A percentile compares a stretch with the other conserved stretches of the same genome.
Conservation (phyloP, 345 rosid genomes). For the Corchorus capsularis region DNA sequence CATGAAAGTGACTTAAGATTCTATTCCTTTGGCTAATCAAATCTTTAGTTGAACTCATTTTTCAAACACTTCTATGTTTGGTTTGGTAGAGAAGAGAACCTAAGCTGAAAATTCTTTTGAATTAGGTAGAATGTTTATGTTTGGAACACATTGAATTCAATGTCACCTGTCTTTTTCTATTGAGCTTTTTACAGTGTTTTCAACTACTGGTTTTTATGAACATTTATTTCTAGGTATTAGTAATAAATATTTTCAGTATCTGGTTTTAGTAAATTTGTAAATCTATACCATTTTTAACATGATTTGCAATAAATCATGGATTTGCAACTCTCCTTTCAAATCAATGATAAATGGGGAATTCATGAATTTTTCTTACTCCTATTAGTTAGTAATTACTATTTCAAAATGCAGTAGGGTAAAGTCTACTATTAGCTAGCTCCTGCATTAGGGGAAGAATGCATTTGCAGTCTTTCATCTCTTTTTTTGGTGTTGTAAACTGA, state of each 20-base stretch:
- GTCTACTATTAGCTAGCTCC: not conserved
- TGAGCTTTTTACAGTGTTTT: not conserved
- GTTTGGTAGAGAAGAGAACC: slow-evolving; percentile 1
- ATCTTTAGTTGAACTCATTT: slow-evolving; percentile 3
- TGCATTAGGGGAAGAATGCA: not conserved
- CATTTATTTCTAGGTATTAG: not conserved
- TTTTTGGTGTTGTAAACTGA: not conserved
- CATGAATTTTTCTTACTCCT: not conserved
- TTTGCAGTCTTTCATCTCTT: not conserved
- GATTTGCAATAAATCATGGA: not conserved
- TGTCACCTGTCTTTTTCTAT: not conserved
- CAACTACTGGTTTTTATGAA: not conserved
- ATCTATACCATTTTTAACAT: not conserved
- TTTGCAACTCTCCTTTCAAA: not conserved
- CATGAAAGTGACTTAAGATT: slow-evolving; percentile 8
- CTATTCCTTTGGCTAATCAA: not conserved
- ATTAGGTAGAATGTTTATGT: slow-evolving; percentile 11
- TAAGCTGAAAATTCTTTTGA: not conserved
- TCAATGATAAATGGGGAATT: not conserved
- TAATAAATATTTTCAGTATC: not conserved
- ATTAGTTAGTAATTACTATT: not conserved
- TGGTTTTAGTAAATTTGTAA: not conserved
- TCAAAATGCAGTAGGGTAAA: not conserved
- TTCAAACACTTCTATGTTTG: slow-evolving; percentile 9
- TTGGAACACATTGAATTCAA: not conserved